These are phyloP conservation scores for Aspergillus mulundensis DNA, from an alignment of 495 filamentous ascomycete genomes.

Conservation along the genomic window DNA sequence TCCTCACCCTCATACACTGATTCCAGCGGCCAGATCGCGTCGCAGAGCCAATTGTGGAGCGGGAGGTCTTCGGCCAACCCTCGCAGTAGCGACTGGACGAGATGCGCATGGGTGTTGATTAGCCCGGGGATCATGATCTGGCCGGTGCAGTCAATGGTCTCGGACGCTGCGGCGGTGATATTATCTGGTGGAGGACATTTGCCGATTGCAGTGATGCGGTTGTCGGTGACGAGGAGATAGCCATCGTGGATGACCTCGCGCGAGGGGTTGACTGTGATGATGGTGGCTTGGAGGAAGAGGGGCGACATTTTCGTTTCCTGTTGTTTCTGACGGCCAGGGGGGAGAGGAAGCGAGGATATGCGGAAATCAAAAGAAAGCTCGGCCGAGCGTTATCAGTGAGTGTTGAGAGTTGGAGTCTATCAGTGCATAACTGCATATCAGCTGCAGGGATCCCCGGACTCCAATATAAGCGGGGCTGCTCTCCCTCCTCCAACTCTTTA, in stretches of 20 bases:
- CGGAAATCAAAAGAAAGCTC: no score
- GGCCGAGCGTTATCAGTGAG: no score
- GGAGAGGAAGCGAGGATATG: no score
- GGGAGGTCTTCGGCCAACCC: constrained; percentile 45
- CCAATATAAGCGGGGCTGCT: no score
- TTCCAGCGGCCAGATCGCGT: constrained; percentile 47
- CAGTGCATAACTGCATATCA: no score
- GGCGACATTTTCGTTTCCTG: no score
- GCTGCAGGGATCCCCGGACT: no score
- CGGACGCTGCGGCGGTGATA: constrained; percentile 18
- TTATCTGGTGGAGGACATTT: no score
- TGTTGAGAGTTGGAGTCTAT: no score
- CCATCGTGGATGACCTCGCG: constrained; percentile 45
- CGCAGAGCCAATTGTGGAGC: constrained; percentile 44
- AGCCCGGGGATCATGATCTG: constrained; percentile 46
- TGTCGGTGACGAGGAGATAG: constrained; percentile 33
- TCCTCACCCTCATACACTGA: constrained; percentile 41
- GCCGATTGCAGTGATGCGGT: constrained; percentile 39
- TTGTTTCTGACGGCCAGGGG: no score
- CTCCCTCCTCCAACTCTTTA: no score
- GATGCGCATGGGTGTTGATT: constrained; percentile 49
- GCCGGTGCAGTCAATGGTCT: constrained; percentile 31
- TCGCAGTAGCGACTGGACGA: constrained; percentile 46
- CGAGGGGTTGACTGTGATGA: constrained; percentile 42
- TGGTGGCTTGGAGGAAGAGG: constrained; percentile 38